phyloP scores from a whole-genome alignment of 192 early-diverging fungal genomes.

The Backusella westeae region DNA sequence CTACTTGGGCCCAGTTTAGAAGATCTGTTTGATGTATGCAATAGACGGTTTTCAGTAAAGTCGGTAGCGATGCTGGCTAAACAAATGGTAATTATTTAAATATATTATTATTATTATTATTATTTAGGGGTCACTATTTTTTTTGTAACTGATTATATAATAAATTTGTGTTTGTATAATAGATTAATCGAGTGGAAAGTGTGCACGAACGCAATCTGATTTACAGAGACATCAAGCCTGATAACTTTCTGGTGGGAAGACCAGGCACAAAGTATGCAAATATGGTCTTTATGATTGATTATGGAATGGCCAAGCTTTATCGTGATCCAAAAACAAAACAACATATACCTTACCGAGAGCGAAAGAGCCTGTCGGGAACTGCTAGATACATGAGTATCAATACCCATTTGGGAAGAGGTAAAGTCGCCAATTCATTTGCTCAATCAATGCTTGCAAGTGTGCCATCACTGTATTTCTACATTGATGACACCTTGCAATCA shows the following conservation, averaged over 20 bases:
- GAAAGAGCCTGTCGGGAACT: constrained; percentile 91
- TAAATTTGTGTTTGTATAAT: not conserved
- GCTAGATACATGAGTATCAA: constrained; percentile 98
- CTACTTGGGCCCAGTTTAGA: constrained; percentile 93
- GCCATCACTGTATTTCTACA: no score
- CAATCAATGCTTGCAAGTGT: no score
- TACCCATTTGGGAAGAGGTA: constrained; percentile 92
- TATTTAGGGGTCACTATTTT: not conserved
- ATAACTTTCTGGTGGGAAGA: constrained; percentile 95
- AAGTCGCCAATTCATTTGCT: no score
- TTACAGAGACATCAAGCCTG: constrained; percentile 98
- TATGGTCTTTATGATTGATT: constrained; percentile 89
- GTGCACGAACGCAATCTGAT: constrained; percentile 94
- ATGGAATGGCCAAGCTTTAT: constrained; percentile 99
- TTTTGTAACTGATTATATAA: not conserved
- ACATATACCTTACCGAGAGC: constrained; percentile 97
- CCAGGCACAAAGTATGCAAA: constrained; percentile 61
- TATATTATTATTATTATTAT: not conserved
- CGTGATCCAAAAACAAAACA: constrained; percentile 94
- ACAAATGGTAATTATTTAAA: constrained; percentile 68
- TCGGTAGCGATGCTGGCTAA: constrained; percentile 95
- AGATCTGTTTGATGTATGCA: constrained; percentile 95
- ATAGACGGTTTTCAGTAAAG: constrained; percentile 86
- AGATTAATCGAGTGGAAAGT: constrained; percentile 78
- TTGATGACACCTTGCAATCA: not conserved